Evolutionary conservation across 345 rosid species (phyloP), one percentile per base, ranked within the genome.

Genomic region (Bruguiera gymnorhiza): DNA sequence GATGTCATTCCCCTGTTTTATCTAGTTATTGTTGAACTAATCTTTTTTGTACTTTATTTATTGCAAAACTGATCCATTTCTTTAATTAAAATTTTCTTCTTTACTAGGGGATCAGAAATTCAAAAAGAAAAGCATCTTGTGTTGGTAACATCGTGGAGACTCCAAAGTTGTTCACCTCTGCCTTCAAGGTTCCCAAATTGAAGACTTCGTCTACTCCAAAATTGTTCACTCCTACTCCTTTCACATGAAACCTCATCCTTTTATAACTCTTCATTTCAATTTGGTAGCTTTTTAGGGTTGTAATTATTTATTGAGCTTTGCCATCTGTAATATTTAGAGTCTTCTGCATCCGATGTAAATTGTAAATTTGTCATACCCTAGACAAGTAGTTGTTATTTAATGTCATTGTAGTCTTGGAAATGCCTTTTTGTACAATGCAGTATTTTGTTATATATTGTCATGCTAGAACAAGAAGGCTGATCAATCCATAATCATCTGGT

Each of bases 171-270:
- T 92, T 92, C 83, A 70, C 87, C 20, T 80, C 92, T 34, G 18
- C 79, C 16, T 95, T 92, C 75, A 89, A 84, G 79, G 82, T 92
- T 61, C 97, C 98, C 70, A 92, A 87, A 80, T 81, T 90, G 82
- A 92, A 92, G 88, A 60, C 69, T 62, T 70, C 85, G 39, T 55
- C 83, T 63, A 60, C 79, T 56, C 29, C 60, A 10, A 56, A 56
- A 27, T 27, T 56, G 60, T 24, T 56, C 29, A 5, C 60, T 56
- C 6, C 31, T 24, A 15, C 60, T 23, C 55, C 27, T 55, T 37
- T 34, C n/a, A 32, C 52, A 63, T 71, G 73, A 67, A 19, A 9
- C 39, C 59, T 51, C 63, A 18, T 8, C 20, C 19, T 60, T 5
- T 8, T 1, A 18, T 32, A 51, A 51, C 39, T 36, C 34, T 7